Conservation (phyloP, 129 eudicot species). For the Pseudognaphalium luteoalbum region DNA sequence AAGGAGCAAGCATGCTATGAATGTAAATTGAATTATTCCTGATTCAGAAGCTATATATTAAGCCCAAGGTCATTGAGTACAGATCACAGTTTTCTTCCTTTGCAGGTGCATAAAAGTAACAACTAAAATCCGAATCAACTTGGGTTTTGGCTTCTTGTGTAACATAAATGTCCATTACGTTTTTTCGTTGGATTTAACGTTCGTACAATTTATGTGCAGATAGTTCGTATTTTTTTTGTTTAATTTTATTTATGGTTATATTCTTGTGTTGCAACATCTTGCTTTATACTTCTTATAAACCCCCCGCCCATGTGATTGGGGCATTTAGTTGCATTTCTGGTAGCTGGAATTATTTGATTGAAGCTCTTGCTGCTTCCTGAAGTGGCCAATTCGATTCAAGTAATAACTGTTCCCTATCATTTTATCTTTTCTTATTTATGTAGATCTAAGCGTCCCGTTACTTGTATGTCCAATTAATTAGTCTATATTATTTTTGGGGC, state of each 20-base stretch:
- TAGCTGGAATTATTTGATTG: slow-evolving; percentile 16
- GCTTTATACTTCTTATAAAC: slow-evolving; percentile 14
- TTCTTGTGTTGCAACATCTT: slow-evolving; percentile 11
- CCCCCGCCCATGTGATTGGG: not conserved
- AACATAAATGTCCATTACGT: slow-evolving; percentile 33
- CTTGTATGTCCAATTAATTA: not conserved
- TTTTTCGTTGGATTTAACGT: slow-evolving; percentile 8
- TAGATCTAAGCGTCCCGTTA: not conserved
- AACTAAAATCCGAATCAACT: slow-evolving; percentile 27
- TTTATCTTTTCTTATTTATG: not conserved
- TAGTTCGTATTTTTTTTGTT: slow-evolving; percentile 26
- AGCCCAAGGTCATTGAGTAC: slow-evolving; percentile 43
- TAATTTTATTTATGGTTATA: slow-evolving; percentile 28
- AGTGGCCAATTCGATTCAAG: slow-evolving; percentile 23
- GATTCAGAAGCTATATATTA: slow-evolving; percentile 33
- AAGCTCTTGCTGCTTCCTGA: slow-evolving; percentile 24
- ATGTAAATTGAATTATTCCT: slow-evolving; percentile 31
- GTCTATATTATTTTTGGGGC: not conserved
- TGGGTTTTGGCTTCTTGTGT: slow-evolving; percentile 36
- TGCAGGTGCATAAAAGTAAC: slow-evolving; percentile 39
- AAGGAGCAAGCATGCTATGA: slow-evolving; percentile 30
- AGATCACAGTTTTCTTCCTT: slow-evolving; percentile 37
- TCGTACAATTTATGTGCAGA: slow-evolving; percentile 30
- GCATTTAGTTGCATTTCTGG: slow-evolving; percentile 15
- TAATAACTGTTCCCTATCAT: slow-evolving; percentile 2